Percentiles rank a stretch among this genome's conserved stretches.
These are phyloP conservation scores for Mycena albidolilacea DNA, from an alignment of 768 basidiomycete species.

Conservation along the genomic window DNA sequence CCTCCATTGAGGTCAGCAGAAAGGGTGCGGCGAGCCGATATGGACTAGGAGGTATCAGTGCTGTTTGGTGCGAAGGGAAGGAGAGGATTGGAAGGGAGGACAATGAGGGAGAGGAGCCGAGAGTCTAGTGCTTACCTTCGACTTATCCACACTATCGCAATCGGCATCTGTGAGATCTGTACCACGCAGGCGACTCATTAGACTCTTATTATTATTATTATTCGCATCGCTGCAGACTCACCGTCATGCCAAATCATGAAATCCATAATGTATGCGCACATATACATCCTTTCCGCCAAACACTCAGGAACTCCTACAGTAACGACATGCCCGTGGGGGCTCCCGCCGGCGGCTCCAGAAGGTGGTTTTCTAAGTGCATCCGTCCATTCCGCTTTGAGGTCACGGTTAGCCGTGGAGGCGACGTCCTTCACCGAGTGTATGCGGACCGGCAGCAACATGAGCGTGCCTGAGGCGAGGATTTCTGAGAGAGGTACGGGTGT, in stretches of 20 bases:
- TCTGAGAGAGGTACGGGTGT: constrained; percentile 1
- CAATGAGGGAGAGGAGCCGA: not conserved
- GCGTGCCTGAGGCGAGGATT: constrained; percentile 11
- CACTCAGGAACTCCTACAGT: not conserved
- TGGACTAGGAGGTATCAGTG: constrained; percentile 5
- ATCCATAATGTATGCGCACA: constrained; percentile 15
- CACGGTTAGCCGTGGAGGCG: constrained; percentile 5
- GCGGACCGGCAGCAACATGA: constrained; percentile 14
- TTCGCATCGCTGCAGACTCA: constrained; percentile 1
- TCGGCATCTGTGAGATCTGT: constrained; percentile 12
- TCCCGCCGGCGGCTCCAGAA: constrained; percentile 8
- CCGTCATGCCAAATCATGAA: constrained; percentile 12
- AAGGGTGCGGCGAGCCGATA: not conserved
- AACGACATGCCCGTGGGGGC: constrained; percentile 7
- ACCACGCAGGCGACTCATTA: not conserved
- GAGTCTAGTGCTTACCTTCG: constrained; percentile 12
- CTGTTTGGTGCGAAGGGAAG: not conserved
- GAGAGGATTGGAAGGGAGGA: not conserved
- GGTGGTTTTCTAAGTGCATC: constrained; percentile 7
- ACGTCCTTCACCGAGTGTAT: constrained; percentile 14
- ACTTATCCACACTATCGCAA: constrained; percentile 2
- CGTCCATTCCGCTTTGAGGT: constrained; percentile 7
- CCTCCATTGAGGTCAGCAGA: constrained; percentile 5
- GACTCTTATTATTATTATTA: not conserved
- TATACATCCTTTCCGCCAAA: constrained; percentile 14